Percentiles rank a stretch among this genome's conserved stretches.
Conservation (phyloP, 2,329 filamentous ascomycete genomes). For the Geosmithia morbida region DNA sequence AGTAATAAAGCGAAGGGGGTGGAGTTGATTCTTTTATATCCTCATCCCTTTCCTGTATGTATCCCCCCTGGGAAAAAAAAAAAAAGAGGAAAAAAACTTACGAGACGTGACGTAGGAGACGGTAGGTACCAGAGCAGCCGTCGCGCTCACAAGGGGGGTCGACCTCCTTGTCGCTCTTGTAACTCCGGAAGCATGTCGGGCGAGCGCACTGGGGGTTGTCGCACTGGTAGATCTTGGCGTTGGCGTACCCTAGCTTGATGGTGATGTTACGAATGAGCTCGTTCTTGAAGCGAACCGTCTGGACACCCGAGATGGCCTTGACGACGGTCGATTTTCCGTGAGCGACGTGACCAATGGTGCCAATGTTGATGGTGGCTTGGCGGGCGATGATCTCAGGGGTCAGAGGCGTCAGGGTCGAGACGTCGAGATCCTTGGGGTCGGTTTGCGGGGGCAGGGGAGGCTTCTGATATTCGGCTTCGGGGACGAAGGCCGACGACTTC, state of each 20-base stretch:
- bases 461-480: conserved; percentile 38
- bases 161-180: conserved; percentile 97
- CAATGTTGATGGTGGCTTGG: conserved; percentile 98
- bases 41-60: too few relatives aligned
- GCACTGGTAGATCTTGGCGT: conserved; percentile 99
- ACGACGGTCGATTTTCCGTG: conserved; percentile 98
- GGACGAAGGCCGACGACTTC: conserved; percentile 43
- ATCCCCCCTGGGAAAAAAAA: not conserved
- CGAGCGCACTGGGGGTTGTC: conserved; percentile 83
- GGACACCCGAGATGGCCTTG: conserved; percentile 96
- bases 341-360: conserved; percentile 95
- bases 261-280: conserved; percentile 98
- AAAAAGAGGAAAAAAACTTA: conserved; percentile 28
- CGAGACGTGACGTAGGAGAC: conserved; percentile 83
- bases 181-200: conserved; percentile 91
- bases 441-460: conserved; percentile 69
- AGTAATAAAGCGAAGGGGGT: not conserved
- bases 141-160: conserved; percentile 92
- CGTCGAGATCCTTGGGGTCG: conserved; percentile 77
- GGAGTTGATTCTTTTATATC: too few relatives aligned
- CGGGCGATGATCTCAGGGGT: conserved; percentile 95
- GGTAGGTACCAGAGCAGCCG: conserved; percentile 77
- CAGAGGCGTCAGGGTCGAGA: conserved; percentile 65
- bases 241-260: conserved; percentile 98
- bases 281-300: conserved; percentile 99